Evolutionary conservation across 106 monocot species (phyloP).

Genomic region (Ottelia alismoides): DNA sequence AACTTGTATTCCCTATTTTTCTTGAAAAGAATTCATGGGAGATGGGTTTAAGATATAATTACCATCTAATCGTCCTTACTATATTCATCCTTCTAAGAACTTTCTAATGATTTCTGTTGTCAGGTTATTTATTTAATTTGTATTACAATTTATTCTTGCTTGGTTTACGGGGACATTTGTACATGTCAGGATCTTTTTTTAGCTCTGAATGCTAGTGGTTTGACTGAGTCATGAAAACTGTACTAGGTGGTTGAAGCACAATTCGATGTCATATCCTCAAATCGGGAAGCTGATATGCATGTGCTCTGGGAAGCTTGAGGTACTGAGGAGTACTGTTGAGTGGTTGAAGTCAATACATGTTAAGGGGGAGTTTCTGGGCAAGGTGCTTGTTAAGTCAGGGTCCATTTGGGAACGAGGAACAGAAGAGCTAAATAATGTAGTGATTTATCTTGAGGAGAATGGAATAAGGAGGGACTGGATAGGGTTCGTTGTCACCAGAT

Average conservation of each 20-base stretch:
- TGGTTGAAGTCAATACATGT: slow-evolving; percentile 93
- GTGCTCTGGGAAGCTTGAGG: slow-evolving; percentile 43
- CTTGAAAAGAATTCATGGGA: too few species aligned
- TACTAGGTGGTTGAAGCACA: slow-evolving; percentile 97
- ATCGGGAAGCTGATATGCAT: slow-evolving; percentile 76
- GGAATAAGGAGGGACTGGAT: slow-evolving; percentile 84
- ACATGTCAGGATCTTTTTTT: too few species aligned
- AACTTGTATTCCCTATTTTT: too few species aligned
- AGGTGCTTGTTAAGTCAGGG: slow-evolving; percentile 54
- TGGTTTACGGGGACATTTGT: too few species aligned
- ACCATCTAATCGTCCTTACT: too few species aligned
- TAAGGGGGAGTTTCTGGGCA: slow-evolving; percentile 64
- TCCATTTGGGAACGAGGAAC: slow-evolving; percentile 30
- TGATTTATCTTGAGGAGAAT: slow-evolving; percentile 43
- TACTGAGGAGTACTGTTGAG: slow-evolving; percentile 34
- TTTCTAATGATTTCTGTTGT: too few species aligned
- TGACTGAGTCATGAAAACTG: too few species aligned
- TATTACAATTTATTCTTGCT: too few species aligned
- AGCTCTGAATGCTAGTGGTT: too few species aligned
- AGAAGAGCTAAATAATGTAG: slow-evolving; percentile 42
- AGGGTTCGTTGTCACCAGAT: slow-evolving; percentile 71
- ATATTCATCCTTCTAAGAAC: too few species aligned
- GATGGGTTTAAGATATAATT: too few species aligned
- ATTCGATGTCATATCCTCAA: slow-evolving; percentile 73
- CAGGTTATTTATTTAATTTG: too few species aligned